phyloP scores from a whole-genome alignment of 352 stramenopile genomes.

The Globisporangium nodosum region DNA sequence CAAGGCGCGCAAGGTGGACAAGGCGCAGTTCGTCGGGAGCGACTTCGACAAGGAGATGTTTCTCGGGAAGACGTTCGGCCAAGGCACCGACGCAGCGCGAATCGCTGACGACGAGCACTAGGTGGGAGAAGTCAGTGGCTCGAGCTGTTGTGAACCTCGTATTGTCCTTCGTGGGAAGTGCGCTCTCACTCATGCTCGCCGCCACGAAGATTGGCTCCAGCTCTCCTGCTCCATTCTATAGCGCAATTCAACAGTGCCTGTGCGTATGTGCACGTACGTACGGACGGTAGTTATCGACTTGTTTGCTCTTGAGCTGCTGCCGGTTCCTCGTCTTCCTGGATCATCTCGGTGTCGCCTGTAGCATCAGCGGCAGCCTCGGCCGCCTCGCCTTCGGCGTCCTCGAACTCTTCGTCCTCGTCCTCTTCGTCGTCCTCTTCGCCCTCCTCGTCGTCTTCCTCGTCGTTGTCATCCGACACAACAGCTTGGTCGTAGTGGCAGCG shows the following conservation, averaged over 20 bases:
- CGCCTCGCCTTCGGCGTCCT: conserved; percentile 25
- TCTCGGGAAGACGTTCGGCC: conserved; percentile 72
- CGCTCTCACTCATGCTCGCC: background rate
- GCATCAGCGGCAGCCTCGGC: background rate
- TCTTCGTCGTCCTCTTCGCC: conserved; percentile 29
- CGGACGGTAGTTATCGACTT: conserved; percentile 9
- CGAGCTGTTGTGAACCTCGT: background rate
- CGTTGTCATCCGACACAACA: conserved; percentile 38
- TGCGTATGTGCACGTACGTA: background rate
- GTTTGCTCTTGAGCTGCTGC: conserved; percentile 9
- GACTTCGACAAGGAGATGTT: conserved; percentile 86
- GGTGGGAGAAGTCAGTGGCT: conserved; percentile 1
- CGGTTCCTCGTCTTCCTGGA: conserved; percentile 7
- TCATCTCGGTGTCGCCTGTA: conserved; percentile 12
- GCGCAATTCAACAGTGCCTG: background rate
- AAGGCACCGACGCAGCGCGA: conserved; percentile 53
- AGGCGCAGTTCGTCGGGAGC: conserved; percentile 75
- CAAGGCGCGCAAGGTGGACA: conserved; percentile 79
- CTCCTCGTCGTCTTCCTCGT: conserved; percentile 47
- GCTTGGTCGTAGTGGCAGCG: conserved; percentile 61
- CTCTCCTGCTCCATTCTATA: conserved; percentile 2
- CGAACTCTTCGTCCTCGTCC: conserved; percentile 27
- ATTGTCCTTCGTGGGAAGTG: background rate
- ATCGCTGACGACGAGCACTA: conserved; percentile 64
- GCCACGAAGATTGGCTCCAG: background rate